Base-by-base conservation (phyloP, 2,329 filamentous ascomycete species). In the Venturia effusa region DNA sequence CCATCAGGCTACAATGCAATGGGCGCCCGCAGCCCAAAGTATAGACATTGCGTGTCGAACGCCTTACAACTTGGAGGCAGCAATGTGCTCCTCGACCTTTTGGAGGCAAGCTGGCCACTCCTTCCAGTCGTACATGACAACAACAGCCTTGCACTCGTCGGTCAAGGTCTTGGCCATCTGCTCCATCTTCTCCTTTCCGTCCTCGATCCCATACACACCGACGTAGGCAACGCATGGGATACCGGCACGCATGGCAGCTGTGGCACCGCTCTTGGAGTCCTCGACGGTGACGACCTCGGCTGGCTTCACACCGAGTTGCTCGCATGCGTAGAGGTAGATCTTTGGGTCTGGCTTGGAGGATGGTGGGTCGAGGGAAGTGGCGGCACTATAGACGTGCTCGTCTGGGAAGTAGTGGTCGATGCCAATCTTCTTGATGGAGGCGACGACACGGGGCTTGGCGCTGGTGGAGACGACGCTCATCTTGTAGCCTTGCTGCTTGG, bases 261-360 rank as follows among this genome's bases (percentile, higher is more conserved):
- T 83, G 54, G 89, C 89, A 66, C 92, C 92, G 69, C 87, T 91
- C 83, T 89, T 90, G 81, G 87, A 37, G 80, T 96, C 92, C 81
- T 96, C 92, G 65, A 96, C 84, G 30, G 92, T 89, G 39, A 96
- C 81, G 68, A 84, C 86, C 80, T 95, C 87, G 59, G 79, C 79
- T 1, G 90, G 79, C 70, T 82, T 84, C 77, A 88, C 88, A 66
- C 87, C 88, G 61, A 95, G 81, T 72, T 84, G 78, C 76, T 91
- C 78, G 73, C 92, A 84, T 27, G 92, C 89, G 74, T 88, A 83
- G 67, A 91, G 77, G 79, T 96, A 96, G 77, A 96, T 88, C 68
- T 90, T 89, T 22, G 92, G 92, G 76, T 96, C 89, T 19, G 92
- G 92, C 83, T 96, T 96, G 76, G 86, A 89, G 64, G 90, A 92